Percentiles rank a stretch among this genome's conserved stretches.
Conservation (phyloP, 306 rosid species). For the Cucurbita maxima region DNA sequence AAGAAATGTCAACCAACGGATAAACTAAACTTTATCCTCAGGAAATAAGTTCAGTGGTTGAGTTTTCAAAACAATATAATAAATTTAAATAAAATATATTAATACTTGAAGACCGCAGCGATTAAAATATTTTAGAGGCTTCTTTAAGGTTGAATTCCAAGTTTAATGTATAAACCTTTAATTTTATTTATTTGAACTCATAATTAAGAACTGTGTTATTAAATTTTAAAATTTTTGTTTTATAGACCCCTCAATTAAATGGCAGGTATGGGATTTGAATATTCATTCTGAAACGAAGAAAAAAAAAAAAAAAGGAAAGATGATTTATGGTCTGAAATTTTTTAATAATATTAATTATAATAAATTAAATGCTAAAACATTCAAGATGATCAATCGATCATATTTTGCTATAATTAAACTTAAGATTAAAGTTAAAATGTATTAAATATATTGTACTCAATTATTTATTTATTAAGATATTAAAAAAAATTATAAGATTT, state of each 20-base stretch:
- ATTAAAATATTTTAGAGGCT: too few species aligned
- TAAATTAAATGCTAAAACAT: background rate
- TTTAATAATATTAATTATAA: background rate
- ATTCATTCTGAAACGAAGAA: background rate
- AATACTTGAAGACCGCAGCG: background rate
- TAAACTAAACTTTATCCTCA: background rate
- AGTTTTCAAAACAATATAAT: background rate
- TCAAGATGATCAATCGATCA: background rate
- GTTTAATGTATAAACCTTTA: too few species aligned
- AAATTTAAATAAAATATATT: too few species aligned
- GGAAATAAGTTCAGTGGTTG: background rate
- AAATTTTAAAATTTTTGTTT: too few species aligned
- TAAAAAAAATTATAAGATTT: background rate
- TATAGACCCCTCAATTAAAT: too few species aligned
- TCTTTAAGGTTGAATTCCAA: too few species aligned
- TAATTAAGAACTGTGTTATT: too few species aligned
- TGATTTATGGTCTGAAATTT: background rate
- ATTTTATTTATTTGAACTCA: too few species aligned
- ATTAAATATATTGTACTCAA: background rate
- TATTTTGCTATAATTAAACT: background rate
- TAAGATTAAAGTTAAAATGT: background rate
- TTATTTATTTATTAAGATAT: too few species aligned
- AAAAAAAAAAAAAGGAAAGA: too few species aligned
- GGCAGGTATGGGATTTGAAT: background rate
- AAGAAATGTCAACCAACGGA: background rate